Conservation (phyloP, 768 basidiomycete genomes). For the Russula foetens region DNA sequence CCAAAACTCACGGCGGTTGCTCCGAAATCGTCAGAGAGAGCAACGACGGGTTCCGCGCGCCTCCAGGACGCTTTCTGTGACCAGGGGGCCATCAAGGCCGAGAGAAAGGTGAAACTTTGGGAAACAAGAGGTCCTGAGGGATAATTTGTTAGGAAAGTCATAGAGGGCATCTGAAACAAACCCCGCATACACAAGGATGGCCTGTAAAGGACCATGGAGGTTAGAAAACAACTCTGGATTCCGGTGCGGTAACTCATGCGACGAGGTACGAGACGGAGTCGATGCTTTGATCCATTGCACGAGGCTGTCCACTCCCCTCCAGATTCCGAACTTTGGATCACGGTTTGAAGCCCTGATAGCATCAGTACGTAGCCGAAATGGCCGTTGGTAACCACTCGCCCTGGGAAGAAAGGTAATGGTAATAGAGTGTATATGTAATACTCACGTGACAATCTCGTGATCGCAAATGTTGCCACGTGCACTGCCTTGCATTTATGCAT, state of each 20-base stretch:
- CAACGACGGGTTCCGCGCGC: not conserved
- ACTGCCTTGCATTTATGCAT: too few species aligned
- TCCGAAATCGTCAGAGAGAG: not conserved
- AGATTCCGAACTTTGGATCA: too few species aligned
- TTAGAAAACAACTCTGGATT: not conserved
- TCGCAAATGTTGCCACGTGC: too few species aligned
- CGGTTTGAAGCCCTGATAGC: too few species aligned
- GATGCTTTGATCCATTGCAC: too few species aligned
- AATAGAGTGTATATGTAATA: too few species aligned
- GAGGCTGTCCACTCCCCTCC: too few species aligned
- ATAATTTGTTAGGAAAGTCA: not conserved
- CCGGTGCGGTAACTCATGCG: too few species aligned
- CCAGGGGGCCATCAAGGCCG: slow-evolving; percentile 11
- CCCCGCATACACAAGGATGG: not conserved
- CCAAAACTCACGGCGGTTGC: not conserved
- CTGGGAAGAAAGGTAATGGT: too few species aligned
- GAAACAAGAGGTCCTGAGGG: not conserved
- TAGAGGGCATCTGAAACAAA: not conserved
- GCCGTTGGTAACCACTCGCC: too few species aligned
- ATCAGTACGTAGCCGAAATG: too few species aligned
- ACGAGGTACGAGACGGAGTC: not conserved
- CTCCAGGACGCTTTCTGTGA: slow-evolving; percentile 1
- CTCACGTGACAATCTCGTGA: too few species aligned
- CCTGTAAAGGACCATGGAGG: not conserved
- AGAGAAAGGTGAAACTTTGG: not conserved